Evolutionary conservation across 805 yeast species (phyloP).

Genomic region (Maudiozyma saulgeensis): DNA sequence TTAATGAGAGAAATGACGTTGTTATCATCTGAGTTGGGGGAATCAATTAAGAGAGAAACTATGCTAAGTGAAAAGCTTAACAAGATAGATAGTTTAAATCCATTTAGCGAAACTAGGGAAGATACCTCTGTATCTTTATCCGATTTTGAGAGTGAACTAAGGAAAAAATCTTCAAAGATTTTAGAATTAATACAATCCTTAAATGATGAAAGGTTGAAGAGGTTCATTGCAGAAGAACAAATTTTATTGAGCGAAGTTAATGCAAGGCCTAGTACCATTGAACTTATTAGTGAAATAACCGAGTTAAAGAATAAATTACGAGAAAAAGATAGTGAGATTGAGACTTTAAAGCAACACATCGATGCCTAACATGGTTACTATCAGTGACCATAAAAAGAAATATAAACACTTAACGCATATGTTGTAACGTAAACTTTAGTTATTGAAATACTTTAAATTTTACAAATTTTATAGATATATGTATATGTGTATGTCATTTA

Average conservation of each 20-base stretch:
- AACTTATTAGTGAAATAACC: constrained; percentile 47
- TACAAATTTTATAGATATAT: no score
- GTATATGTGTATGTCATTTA: no score
- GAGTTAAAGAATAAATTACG: constrained; percentile 40
- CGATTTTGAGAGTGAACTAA: constrained; percentile 27
- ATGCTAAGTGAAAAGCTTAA: constrained; percentile 39
- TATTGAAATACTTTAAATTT: no score
- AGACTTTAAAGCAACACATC: constrained; percentile 17
- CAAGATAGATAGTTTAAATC: background rate
- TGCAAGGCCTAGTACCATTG: constrained; percentile 42
- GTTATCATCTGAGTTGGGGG: constrained; percentile 64
- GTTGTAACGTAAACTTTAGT: no score
- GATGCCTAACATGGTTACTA: background rate
- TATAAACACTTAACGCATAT: no score
- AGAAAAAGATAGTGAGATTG: constrained; percentile 42
- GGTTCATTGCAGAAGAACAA: constrained; percentile 67
- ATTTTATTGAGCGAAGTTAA: constrained; percentile 48
- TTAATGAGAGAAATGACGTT: constrained; percentile 55
- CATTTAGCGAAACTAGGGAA: background rate
- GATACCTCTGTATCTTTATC: constrained; percentile 5
- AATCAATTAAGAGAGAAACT: constrained; percentile 63
- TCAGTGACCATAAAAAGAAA: no score
- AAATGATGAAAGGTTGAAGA: constrained; percentile 52
- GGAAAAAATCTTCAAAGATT: constrained; percentile 36
- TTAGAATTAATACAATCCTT: constrained; percentile 47